Percentiles rank a stretch among this genome's conserved stretches.
These are phyloP conservation scores for Trichoderma asperelloides DNA, from an alignment of 495 filamentous ascomycete species.

Conservation along the genomic window DNA sequence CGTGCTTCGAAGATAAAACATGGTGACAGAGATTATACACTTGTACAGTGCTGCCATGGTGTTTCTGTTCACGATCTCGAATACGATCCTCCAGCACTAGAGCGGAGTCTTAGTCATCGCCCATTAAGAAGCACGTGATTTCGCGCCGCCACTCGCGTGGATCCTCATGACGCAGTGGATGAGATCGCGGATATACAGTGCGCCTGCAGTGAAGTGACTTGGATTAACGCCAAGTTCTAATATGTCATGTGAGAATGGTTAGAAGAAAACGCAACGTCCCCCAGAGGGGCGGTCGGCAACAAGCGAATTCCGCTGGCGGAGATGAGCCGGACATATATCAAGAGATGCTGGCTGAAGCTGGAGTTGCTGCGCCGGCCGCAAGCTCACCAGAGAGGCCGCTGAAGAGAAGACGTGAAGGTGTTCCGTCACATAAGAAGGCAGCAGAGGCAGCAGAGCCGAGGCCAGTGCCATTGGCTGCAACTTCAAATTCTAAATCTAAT, in stretches of 20 bases:
- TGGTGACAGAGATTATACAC: too few species aligned
- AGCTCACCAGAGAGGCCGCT: constrained; percentile 22
- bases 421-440: background rate
- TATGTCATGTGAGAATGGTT: background rate
- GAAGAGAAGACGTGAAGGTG: constrained; percentile 30
- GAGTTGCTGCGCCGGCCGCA: constrained; percentile 27
- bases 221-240: background rate
- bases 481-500: constrained; percentile 12
- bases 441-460: background rate
- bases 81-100: background rate
- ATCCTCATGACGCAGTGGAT: background rate
- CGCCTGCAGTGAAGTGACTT: background rate
- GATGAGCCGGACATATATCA: constrained; percentile 49
- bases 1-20: too few species aligned
- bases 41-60: too few species aligned
- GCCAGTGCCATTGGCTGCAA: constrained; percentile 12
- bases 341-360: constrained; percentile 60
- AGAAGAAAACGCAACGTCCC: background rate
- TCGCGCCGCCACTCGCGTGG: background rate
- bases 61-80: background rate
- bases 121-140: background rate
- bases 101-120: background rate
- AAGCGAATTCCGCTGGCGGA: background rate
- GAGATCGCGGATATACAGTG: background rate
- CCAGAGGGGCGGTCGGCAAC: background rate